Base-by-base conservation (phyloP, 495 filamentous ascomycete species). In the Copromyces sp. region DNA sequence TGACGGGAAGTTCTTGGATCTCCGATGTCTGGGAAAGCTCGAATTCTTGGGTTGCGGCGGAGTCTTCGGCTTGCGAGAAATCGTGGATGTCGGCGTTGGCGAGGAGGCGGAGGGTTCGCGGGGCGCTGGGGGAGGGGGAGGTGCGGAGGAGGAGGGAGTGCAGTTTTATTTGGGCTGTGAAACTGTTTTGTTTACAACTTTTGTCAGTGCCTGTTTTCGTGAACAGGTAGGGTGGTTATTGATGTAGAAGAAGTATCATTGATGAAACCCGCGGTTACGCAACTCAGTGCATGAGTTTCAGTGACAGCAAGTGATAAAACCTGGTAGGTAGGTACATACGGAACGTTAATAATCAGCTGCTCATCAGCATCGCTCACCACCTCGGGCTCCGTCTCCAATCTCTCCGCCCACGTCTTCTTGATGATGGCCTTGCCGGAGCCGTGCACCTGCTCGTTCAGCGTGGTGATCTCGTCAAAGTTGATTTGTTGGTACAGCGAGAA, bases 101-200 rank as follows among this genome's bases (percentile, higher is more conserved):
- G 82, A 92, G 94, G 35, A 98, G 82, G 76, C 93, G 93, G 42
- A 98, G 80, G 11, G 92, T 97, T 69, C 87, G 86, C 1, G 96
- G 95, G n/a, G 95, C 93, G 69, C 86, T 88, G 68, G 82, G 73
- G 4, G 89, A 89, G 68, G 87, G 83, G 3, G 92, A 92, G 3
- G 92, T 92, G 77, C 94, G 92, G 37, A 98, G 78, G 37, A 97
- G 87, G 75, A 98, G 88, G 24, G 92, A 90, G 81, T 98, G 94
- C 0, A 99, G 89, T 80, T 94, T 96, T 72, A 97, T 88, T 81
- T 96, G 93, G 73, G 92, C 95, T 37, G 93, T 93, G 84, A 99
- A 99, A 38, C 95, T 99, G 72, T 68, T 69, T 11, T 74, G 39
- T 40, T 75, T 70, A 68, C 73, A 59, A 73, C 3, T 68, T 47